Conservation (phyloP, 495 filamentous ascomycete species). For the Penicillium fimorum region DNA sequence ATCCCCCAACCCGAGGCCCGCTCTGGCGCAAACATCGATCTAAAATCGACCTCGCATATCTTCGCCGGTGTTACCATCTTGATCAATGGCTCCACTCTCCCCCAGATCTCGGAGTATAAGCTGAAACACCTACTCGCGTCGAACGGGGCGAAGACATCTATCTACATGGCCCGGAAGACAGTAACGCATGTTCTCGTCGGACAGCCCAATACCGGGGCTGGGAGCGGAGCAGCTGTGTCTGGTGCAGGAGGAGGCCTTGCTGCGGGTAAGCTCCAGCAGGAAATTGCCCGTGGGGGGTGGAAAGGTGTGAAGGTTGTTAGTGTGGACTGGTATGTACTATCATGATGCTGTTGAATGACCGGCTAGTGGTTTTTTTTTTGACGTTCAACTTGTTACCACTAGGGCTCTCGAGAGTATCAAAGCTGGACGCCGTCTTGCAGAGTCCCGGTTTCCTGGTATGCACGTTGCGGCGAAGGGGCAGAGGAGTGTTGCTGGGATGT, state of each 20-base stretch:
- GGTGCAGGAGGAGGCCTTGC: slow-evolving; percentile 78
- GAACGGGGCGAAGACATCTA: slow-evolving; percentile 68
- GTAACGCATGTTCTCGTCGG: slow-evolving; percentile 90
- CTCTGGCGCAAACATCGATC: background rate
- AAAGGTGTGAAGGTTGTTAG: slow-evolving; percentile 74
- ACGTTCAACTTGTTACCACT: background rate
- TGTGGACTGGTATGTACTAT: slow-evolving; percentile 71
- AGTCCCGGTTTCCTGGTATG: slow-evolving; percentile 64
- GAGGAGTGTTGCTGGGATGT: slow-evolving; percentile 58
- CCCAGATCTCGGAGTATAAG: slow-evolving; percentile 79
- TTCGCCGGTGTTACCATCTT: slow-evolving; percentile 72
- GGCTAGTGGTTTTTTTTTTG: background rate
- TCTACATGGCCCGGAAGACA: slow-evolving; percentile 63
- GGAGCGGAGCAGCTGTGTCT: slow-evolving; percentile 20
- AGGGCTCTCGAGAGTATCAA: slow-evolving; percentile 80
- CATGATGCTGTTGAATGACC: slow-evolving; percentile 10
- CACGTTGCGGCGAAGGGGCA: slow-evolving; percentile 60
- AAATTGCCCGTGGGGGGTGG: slow-evolving; percentile 60
- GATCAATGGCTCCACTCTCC: slow-evolving; percentile 84
- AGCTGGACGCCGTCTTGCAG: slow-evolving; percentile 68
- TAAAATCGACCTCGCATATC: slow-evolving; percentile 36
- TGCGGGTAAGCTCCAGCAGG: slow-evolving; percentile 77
- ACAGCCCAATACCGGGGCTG: slow-evolving; percentile 44
- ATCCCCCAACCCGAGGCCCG: background rate
- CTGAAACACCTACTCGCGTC: slow-evolving; percentile 74